Percentiles rank a stretch among this genome's conserved stretches.
Conservation (phyloP, 345 rosid species). For the Populus simonii region DNA sequence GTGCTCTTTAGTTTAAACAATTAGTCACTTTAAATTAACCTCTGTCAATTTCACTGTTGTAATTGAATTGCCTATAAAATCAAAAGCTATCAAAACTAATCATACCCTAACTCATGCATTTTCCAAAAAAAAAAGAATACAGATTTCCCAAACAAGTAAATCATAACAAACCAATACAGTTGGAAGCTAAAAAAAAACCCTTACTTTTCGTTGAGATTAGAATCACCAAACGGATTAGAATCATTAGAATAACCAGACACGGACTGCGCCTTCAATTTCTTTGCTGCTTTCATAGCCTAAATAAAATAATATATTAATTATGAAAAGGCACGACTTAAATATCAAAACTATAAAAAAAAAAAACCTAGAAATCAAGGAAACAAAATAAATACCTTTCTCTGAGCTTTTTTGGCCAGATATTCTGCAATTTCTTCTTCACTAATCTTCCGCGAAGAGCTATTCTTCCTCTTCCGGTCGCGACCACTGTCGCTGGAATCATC, state of each 20-base stretch:
- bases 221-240: constrained; percentile 95
- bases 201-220: constrained; percentile 85
- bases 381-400: constrained; percentile 54
- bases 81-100: no score
- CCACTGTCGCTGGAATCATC: constrained; percentile 38
- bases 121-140: no score
- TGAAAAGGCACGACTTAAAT: constrained; percentile 12
- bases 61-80: no score
- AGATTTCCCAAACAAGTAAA: not conserved
- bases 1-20: no score
- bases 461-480: constrained; percentile 36
- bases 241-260: constrained; percentile 90
- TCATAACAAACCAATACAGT: not conserved
- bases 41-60: no score
- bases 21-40: no score
- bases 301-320: not conserved
- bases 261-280: constrained; percentile 68
- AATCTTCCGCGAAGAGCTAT: constrained; percentile 45
- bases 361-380: not conserved
- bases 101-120: no score
- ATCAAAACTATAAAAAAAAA: no score
- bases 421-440: constrained; percentile 67
- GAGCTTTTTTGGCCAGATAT: constrained; percentile 73
- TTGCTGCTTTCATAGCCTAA: constrained; percentile 71
- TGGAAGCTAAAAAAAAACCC: constrained; percentile 8